phyloP scores from a whole-genome alignment of 352 stramenopile genomes.

The Pythium apleroticum region DNA sequence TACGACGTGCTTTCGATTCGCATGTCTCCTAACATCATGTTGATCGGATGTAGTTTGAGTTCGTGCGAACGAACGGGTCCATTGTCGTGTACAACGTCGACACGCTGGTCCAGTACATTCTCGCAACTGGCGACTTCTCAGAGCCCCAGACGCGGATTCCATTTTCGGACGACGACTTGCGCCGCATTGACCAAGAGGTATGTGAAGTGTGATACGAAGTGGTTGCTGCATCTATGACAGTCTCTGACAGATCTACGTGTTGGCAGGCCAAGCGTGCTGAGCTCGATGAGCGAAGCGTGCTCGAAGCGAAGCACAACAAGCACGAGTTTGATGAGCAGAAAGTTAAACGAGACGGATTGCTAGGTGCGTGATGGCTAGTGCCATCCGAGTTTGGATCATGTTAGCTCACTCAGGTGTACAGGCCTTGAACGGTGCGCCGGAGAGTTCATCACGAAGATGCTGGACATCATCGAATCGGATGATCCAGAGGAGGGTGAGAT shows the following conservation, averaged over 20 bases:
- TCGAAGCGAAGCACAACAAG: constrained; percentile 74
- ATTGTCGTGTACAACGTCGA: constrained; percentile 88
- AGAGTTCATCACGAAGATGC: constrained; percentile 87
- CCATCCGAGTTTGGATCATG: neutral
- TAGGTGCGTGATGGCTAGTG: constrained; percentile 39
- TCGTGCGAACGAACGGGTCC: constrained; percentile 78
- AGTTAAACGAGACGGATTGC: constrained; percentile 78
- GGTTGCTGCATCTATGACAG: neutral
- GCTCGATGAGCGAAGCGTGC: constrained; percentile 63
- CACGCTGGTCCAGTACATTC: constrained; percentile 85
- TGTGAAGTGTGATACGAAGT: neutral
- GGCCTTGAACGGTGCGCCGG: constrained; percentile 81
- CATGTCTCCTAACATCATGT: constrained; percentile 17
- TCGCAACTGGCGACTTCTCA: constrained; percentile 86
- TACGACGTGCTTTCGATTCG: constrained; percentile 15
- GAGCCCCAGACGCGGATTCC: constrained; percentile 87
- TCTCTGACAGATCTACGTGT: neutral
- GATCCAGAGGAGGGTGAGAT: constrained; percentile 81
- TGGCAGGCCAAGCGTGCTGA: constrained; percentile 62
- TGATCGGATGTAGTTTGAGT: constrained; percentile 68
- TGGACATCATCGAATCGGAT: constrained; percentile 78
- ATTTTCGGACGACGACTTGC: constrained; percentile 82
- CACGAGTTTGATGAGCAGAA: constrained; percentile 79
- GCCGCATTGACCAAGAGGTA: constrained; percentile 73
- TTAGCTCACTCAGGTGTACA: constrained; percentile 12